Evolutionary conservation across 1,139 yeast genomes (phyloP), one percentile per base, ranked within the genome.

Genomic region (Geotrichum siamense): DNA sequence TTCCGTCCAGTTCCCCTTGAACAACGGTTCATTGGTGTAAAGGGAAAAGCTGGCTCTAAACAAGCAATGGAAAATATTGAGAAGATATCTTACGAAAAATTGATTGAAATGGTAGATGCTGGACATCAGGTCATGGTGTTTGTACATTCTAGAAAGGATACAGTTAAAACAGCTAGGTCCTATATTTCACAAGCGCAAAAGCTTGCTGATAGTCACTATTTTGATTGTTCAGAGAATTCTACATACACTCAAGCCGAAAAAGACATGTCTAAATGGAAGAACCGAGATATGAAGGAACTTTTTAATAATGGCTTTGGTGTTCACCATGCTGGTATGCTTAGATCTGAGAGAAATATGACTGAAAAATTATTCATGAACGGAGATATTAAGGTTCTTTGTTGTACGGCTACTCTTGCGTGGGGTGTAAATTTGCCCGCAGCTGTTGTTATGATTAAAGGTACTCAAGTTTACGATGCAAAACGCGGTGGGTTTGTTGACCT

Each of bases 361-460:
- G 98, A 93, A 58, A 82, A 79, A 58, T 76, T 91, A 80, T 93
- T 93, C 60, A 72, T 79, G 43, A 70, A 72, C 27, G 98, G 98
- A 29, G 83, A 91, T 0, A 80, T 91, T 49, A 85, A 82, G 52
- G 97, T 93, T 0, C 69, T 93, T 15, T 84, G 95, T 55, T 87
- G 96, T 71, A 93, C 99, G 1, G 95, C 98, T 0, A 93, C 99
- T 0, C 74, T 93, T 48, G 99, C 99, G 0, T 93, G 99, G 99
- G 99, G 99, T 74, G 97, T 93, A 13, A 93, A 93, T 59, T 70
- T 93, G 49, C 98, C 99, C 1, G 98, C 98, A 5, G 97, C 96
- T 2, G 95, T 89, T 35, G 99, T 93, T 21, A 85, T 93, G 52
- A 79, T 93, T 43, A 89, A 91, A 59, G 98, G 99, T 1, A 93